Percentiles rank a stretch among this genome's conserved stretches.
These are phyloP conservation scores for Spergularia bocconei DNA, from an alignment of 148 eudicot species.

Conservation along the genomic window DNA sequence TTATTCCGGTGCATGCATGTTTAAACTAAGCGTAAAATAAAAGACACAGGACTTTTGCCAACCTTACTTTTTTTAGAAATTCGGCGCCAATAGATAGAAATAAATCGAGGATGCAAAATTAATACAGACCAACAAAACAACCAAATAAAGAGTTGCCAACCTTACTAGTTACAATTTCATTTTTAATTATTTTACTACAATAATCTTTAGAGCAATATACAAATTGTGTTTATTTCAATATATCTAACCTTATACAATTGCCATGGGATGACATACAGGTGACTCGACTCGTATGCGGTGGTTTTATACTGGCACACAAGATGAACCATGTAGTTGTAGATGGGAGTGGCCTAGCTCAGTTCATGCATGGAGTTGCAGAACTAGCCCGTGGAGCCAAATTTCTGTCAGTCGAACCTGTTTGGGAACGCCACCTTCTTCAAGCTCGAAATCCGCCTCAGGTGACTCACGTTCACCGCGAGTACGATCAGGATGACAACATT, in stretches of 20 bases:
- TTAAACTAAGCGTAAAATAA: no score
- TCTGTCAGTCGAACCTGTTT: conserved; percentile 27
- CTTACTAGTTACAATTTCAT: no score
- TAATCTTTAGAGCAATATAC: no score
- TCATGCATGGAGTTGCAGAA: conserved; percentile 36
- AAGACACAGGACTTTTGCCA: no score
- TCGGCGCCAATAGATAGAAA: no score
- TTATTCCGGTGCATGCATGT: no score
- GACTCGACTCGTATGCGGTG: conserved; percentile 30
- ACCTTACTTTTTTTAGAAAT: no score
- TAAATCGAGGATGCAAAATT: no score
- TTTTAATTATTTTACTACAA: no score
- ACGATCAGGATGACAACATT: conserved; percentile 18
- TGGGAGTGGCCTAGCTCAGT: conserved; percentile 30
- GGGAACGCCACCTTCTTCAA: conserved; percentile 36
- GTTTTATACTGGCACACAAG: conserved; percentile 28
- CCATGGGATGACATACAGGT: conserved; percentile 6
- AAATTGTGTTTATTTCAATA: no score
- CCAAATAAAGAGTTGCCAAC: no score
- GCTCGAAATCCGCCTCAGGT: conserved; percentile 30
- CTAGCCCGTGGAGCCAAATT: conserved; percentile 29
- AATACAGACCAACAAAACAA: no score
- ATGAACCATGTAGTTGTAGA: conserved; percentile 29
- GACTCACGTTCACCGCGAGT: conserved; percentile 30
- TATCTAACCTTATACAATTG: background rate